Evolutionary conservation across 1,139 yeast genomes (phyloP).

Genomic region (Wickerhamomyces sp.): DNA sequence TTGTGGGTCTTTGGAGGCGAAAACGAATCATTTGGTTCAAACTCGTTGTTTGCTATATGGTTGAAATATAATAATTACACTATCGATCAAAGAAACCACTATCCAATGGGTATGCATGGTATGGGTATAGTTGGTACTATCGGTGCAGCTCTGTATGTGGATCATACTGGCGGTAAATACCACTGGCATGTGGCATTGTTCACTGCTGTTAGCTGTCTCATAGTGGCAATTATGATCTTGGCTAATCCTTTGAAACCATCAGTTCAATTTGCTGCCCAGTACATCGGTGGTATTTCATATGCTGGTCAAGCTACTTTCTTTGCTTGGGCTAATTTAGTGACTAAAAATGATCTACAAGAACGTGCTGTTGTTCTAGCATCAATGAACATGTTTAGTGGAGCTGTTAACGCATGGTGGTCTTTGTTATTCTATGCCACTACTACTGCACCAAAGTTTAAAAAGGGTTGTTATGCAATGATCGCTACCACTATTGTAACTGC

Average conservation of each 20-base stretch:
- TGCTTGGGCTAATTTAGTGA: slow-evolving; percentile 57
- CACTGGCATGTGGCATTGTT: slow-evolving; percentile 48
- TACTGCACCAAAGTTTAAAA: slow-evolving; percentile 44
- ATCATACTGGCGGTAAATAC: slow-evolving; percentile 42
- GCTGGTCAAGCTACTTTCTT: slow-evolving; percentile 57
- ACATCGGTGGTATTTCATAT: slow-evolving; percentile 47
- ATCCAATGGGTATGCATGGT: slow-evolving; percentile 54
- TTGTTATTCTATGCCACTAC: slow-evolving; percentile 46
- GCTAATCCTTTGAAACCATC: slow-evolving; percentile 32
- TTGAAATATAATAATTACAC: slow-evolving; percentile 40
- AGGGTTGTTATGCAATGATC: slow-evolving; percentile 54
- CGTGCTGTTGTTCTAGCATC: slow-evolving; percentile 56
- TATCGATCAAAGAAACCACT: slow-evolving; percentile 45
- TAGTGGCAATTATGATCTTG: slow-evolving; percentile 42
- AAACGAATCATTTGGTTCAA: slow-evolving; percentile 50
- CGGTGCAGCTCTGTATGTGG: slow-evolving; percentile 42
- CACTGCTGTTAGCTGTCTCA: slow-evolving; percentile 36
- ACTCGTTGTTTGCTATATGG: slow-evolving; percentile 51
- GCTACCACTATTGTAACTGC: slow-evolving; percentile 41
- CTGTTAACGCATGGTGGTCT: slow-evolving; percentile 64
- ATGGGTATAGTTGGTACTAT: slow-evolving; percentile 49
- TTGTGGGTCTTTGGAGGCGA: slow-evolving; percentile 61
- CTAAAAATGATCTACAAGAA: slow-evolving; percentile 50
- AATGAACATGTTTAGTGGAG: slow-evolving; percentile 61
- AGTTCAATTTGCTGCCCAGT: slow-evolving; percentile 50